Percentiles rank a stretch among this genome's conserved stretches.
Conservation (phyloP, 2,329 filamentous ascomycete genomes). For the Alternaria gaisen region DNA sequence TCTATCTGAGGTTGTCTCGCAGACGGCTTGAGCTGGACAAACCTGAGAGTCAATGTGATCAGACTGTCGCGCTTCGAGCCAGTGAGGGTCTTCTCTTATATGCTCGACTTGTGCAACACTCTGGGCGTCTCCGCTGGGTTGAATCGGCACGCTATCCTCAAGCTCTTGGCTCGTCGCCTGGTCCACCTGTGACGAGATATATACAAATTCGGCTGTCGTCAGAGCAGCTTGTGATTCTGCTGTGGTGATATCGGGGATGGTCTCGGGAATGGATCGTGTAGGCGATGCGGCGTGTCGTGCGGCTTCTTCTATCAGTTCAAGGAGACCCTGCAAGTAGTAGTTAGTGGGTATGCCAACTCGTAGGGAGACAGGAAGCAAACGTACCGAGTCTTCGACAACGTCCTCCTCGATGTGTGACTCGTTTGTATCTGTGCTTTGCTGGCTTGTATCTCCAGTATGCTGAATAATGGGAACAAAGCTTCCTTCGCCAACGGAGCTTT, state of each 20-base stretch:
- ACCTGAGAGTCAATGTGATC: not conserved
- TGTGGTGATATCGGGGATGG: conserved; percentile 29
- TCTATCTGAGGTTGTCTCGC: not conserved
- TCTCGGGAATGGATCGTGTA: conserved; percentile 39
- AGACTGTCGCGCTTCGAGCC: not conserved
- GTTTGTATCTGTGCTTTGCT: conserved; percentile 8
- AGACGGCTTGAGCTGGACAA: not conserved
- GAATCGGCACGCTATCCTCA: not conserved
- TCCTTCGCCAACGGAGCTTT: conserved; percentile 31
- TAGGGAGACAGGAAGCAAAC: not conserved
- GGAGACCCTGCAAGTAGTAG: conserved; percentile 17
- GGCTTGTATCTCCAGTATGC: conserved; percentile 17
- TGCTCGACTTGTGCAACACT: not conserved
- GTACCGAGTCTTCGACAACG: conserved; percentile 22
- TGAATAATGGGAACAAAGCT: conserved; percentile 41
- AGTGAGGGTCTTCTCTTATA: not conserved
- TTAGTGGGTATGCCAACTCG: conserved; percentile 14
- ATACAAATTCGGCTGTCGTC: conserved; percentile 14
- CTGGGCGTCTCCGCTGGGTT: not conserved
- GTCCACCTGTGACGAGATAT: conserved; percentile 6
- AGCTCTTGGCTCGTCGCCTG: not conserved
- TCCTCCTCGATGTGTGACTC: conserved; percentile 14
- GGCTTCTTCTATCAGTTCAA: conserved; percentile 24
- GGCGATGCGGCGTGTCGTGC: conserved; percentile 24
- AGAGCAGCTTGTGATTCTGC: conserved; percentile 15